phyloP scores from a whole-genome alignment of 1,139 yeast genomes.

The Zygosaccharomyces sapae region DNA sequence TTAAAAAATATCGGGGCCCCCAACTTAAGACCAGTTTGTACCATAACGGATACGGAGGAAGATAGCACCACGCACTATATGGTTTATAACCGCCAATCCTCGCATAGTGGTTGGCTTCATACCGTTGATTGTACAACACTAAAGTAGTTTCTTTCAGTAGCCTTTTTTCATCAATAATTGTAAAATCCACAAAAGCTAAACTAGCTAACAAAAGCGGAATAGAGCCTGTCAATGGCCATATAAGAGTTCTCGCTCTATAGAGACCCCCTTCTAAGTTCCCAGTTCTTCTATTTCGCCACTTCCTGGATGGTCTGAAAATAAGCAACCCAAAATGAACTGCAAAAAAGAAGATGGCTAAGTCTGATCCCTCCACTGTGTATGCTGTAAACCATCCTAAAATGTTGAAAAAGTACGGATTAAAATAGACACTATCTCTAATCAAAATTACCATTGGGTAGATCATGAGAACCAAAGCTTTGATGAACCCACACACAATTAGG shows the following conservation, averaged over 20 bases:
- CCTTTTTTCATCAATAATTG: constrained; percentile 17
- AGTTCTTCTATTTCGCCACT: constrained; percentile 42
- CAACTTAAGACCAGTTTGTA: constrained; percentile 70
- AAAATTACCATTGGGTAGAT: constrained; percentile 59
- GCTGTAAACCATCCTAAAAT: constrained; percentile 85
- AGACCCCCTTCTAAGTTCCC: constrained; percentile 69
- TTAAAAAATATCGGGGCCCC: constrained; percentile 73
- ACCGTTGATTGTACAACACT: constrained; percentile 27
- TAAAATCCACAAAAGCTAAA: constrained; percentile 56
- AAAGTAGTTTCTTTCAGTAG: constrained; percentile 20
- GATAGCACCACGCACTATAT: constrained; percentile 74
- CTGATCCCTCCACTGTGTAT: constrained; percentile 80
- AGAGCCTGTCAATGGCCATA: constrained; percentile 56
- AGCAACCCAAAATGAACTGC: constrained; percentile 79
- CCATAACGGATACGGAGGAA: constrained; percentile 74
- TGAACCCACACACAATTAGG: constrained; percentile 63
- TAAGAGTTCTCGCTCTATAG: constrained; percentile 52
- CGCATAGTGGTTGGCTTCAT: constrained; percentile 23
- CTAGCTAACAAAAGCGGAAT: constrained; percentile 69
- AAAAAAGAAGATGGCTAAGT: constrained; percentile 74
- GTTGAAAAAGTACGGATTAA: constrained; percentile 56
- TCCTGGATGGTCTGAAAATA: constrained; percentile 60
- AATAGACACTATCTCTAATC: constrained; percentile 47
- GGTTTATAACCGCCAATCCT: constrained; percentile 51
- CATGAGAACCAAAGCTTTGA: constrained; percentile 67